Base-by-base conservation (phyloP, 192 early-diverging fungal species). In the Coemansia sp. region DNA sequence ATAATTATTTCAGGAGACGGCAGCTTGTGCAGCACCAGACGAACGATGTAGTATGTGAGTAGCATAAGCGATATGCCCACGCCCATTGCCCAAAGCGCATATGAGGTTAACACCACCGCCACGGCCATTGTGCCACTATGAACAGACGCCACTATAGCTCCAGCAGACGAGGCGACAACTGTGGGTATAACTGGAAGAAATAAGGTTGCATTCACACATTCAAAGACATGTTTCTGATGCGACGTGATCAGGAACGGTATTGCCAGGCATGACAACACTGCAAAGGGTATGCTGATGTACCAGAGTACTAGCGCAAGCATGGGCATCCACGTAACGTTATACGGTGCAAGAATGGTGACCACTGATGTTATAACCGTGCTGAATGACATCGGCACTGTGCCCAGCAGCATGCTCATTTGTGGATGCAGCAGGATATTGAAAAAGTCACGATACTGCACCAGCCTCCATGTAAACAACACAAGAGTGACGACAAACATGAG, bases 321-420 rank as follows among this genome's bases (percentile, higher is more conserved):
- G 2, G 77, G 67, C 8, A 76, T 45, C 84, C 82, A 85, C 4
- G 22, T 10, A 6, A 56, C 29, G 39, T 62, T 55, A 9, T 72
- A 67, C 5, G 54, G 69, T 1, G 47, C 25, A 0, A 77, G 39
- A n/a, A 75, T 82, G 32, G 57, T n/a, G 0, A 76, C 57, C 0
- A 76, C 37, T 8, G 41, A 54, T 54, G 70, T 79, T 57, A 71
- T 60, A 21, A 86, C 47, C 7, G 82, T 84, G 37, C 69, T 64
- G 32, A 85, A 60, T 0, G 75, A 75, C 85, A 86, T 85, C 0
- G 85, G 85, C 9, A 82, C 69, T 0, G 82, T 65, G 45, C 85
- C 85, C 39, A 86, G 51, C 5, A 71, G 53, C 72, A 86, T 70
- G 59, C 79, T 74, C 41, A 75, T 66, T 37, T 77, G 72, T 21